These are phyloP conservation scores for Daldinia loculata DNA, from an alignment of 495 filamentous ascomycete genomes.

Conservation along the genomic window DNA sequence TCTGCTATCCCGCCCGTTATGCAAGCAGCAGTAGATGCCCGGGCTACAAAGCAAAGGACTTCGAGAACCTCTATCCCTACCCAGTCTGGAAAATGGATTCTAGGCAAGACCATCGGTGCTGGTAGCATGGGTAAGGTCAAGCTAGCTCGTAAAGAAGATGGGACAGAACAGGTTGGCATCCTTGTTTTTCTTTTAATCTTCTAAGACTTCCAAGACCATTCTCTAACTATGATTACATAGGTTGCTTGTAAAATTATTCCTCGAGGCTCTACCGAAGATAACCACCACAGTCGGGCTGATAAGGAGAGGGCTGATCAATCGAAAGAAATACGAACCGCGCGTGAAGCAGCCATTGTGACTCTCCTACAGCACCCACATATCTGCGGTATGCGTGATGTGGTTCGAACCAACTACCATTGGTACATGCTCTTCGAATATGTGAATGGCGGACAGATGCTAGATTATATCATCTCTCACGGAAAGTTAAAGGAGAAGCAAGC, in stretches of 20 bases:
- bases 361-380: conserved; percentile 96
- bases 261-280: conserved; percentile 82
- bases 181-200: not conserved
- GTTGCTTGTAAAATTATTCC: conserved; percentile 98
- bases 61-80: conserved; percentile 86
- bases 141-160: conserved; percentile 80
- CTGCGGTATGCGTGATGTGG: conserved; percentile 93
- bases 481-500: conserved; percentile 98
- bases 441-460: conserved; percentile 98
- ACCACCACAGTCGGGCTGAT: conserved; percentile 75
- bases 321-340: conserved; percentile 95
- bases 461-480: conserved; percentile 99
- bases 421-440: conserved; percentile 99
- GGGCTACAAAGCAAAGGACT: conserved; percentile 59
- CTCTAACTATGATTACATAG: conserved; percentile 55
- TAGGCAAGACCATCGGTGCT: conserved; percentile 97
- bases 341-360: conserved; percentile 96
- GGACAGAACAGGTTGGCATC: conserved; percentile 76
- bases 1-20: conserved; percentile 54
- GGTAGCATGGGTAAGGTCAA: conserved; percentile 99
- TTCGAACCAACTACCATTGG: conserved; percentile 97
- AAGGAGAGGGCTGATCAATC: conserved; percentile 89
- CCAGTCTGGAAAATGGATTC: conserved; percentile 84
- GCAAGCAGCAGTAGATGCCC: conserved; percentile 56
- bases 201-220: not conserved